Evolutionary conservation across 2,329 filamentous ascomycete species (phyloP), one percentile per base, ranked within the genome.

Genomic region (Alternaria incomplexa): DNA sequence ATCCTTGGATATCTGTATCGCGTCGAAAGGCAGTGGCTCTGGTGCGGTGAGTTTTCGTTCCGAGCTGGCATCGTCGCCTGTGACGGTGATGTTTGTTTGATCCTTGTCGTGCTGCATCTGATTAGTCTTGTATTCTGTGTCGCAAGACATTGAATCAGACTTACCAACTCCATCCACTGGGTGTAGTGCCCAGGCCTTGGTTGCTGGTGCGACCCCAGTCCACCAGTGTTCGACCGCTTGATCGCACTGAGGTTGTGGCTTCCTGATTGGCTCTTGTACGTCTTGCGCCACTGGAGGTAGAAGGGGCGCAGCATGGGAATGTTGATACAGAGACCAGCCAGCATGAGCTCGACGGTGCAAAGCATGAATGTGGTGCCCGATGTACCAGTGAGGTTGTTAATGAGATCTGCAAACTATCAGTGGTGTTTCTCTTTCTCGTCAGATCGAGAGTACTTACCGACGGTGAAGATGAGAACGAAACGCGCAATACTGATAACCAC

Each of bases 291-390:
- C 11, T 61, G 66, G 26, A 71, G 61, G 48, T 71, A 72, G 52
- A 71, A 72, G 3, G 69, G 69, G 3, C 68, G 68, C 10, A 72
- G 59, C 69, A 71, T 69, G 15, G 69, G 69, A 17, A 72, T 72
- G 56, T 72, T 72, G 58, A 71, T 69, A 51, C 68, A 72, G 5
- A 72, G 62, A 30, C 68, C 66, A 10, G 69, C 68, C 17, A 72
- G 45, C 69, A 72, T 71, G 46, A 72, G 63, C 54, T 72, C 69
- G 30, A 72, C 56, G 10, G 63, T 68, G 48, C 66, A 69, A 28
- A 72, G 62, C 69, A 72, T 72, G 56, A 72, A 72, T 2, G 69
- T 72, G 3, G 65, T 72, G 12, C 68, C 64, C 3, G 68, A 69
- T 12, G 69, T 72, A 45, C 69, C 69, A 1, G 69, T 72, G 8